phyloP scores from a whole-genome alignment of 805 yeast species.

The Pichia exigua region DNA sequence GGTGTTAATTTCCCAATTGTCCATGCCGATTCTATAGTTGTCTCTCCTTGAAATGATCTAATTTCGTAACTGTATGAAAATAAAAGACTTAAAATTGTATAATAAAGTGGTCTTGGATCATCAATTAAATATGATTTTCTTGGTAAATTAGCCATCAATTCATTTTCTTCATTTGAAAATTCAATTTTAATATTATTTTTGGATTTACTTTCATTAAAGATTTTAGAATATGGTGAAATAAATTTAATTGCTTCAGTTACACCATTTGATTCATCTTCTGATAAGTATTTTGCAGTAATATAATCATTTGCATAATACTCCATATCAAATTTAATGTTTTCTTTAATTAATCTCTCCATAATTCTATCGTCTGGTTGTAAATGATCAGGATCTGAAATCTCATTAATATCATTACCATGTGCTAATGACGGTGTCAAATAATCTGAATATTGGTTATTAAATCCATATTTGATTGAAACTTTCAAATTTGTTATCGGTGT shows the following conservation, averaged over 20 bases:
- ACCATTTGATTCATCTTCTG: constrained; percentile 36
- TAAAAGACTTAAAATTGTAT: constrained; percentile 56
- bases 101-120: constrained; percentile 48
- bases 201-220: constrained; percentile 29
- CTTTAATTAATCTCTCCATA: constrained; percentile 59
- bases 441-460: constrained; percentile 57
- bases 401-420: constrained; percentile 90
- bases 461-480: constrained; percentile 54
- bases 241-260: constrained; percentile 40
- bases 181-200: constrained; percentile 34
- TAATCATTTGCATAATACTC: constrained; percentile 86
- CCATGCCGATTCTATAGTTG: constrained; percentile 89
- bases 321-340: constrained; percentile 71
- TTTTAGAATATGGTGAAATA: constrained; percentile 39
- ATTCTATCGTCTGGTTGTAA: constrained; percentile 50
- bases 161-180: constrained; percentile 55
- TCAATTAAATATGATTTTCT: constrained; percentile 50
- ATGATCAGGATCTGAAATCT: constrained; percentile 72
- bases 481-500: constrained; percentile 20
- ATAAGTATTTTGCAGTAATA: constrained; percentile 48
- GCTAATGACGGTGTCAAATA: constrained; percentile 57
- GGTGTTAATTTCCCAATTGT: constrained; percentile 82
- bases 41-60: constrained; percentile 62
- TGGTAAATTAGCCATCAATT: constrained; percentile 64
- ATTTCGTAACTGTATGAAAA: constrained; percentile 72